Conservation (phyloP, 1,139 yeast genomes). For the Kurtzmaniella quercitrusa region DNA sequence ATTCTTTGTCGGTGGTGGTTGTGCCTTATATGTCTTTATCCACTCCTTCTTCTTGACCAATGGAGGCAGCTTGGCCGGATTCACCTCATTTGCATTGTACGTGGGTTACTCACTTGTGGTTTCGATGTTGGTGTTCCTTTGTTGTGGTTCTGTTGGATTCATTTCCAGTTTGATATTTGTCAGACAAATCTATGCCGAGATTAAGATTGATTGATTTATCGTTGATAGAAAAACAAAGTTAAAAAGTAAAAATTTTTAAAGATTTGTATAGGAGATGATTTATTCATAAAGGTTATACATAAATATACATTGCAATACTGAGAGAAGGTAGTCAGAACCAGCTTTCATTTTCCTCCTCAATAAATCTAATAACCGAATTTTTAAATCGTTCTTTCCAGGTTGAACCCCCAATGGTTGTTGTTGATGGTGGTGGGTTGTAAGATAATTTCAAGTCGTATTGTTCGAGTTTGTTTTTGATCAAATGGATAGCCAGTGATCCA, state of each 20-base stretch:
- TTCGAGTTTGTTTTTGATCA: constrained; percentile 24
- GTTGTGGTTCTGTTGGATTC: constrained; percentile 90
- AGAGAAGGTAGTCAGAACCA: too few relatives aligned
- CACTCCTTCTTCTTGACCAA: constrained; percentile 77
- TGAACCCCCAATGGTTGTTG: constrained; percentile 12
- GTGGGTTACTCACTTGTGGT: constrained; percentile 81
- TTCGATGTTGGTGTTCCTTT: constrained; percentile 66
- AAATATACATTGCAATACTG: too few relatives aligned
- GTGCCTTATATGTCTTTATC: constrained; percentile 76
- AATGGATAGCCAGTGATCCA: constrained; percentile 21
- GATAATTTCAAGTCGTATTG: constrained; percentile 28
- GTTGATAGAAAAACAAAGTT: background rate
- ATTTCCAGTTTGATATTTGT: constrained; percentile 70
- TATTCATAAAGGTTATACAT: background rate
- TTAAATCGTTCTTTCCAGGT: constrained; percentile 29
- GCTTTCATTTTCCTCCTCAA: constrained; percentile 35
- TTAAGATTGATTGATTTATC: constrained; percentile 63
- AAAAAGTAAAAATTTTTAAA: too few relatives aligned
- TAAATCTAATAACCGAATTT: constrained; percentile 23
- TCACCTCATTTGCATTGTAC: constrained; percentile 73
- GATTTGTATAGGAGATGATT: too few relatives aligned
- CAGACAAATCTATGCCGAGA: constrained; percentile 74
- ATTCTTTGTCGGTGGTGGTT: constrained; percentile 83
- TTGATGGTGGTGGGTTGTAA: constrained; percentile 6
- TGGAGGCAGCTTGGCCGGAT: constrained; percentile 63